A percentile compares a stretch with the other conserved stretches of the same genome.
Evolutionary conservation across 768 basidiomycete genomes (phyloP).

Genomic region (Panellus pusillus): DNA sequence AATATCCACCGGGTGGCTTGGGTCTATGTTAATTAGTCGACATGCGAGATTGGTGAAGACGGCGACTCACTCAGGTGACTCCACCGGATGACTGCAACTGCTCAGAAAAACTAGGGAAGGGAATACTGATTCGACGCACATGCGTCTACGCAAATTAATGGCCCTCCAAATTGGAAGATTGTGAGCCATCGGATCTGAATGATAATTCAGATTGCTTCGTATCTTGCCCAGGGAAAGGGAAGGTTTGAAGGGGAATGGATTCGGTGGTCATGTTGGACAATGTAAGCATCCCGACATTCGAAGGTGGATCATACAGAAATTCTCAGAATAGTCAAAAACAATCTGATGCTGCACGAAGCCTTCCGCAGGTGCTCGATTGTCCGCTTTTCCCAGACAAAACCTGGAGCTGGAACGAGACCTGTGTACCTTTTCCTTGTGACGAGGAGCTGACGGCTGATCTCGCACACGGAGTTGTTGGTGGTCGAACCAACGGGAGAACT

Average conservation of each 20-base stretch:
- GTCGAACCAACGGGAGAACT: too few species aligned
- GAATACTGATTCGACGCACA: conserved; percentile 47
- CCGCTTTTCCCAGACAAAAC: too few species aligned
- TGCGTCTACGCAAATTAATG: conserved; percentile 65
- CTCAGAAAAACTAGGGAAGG: conserved; percentile 5
- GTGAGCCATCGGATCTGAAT: conserved; percentile 58
- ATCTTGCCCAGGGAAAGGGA: too few species aligned
- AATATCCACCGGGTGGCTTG: conserved; percentile 34
- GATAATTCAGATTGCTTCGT: neutral
- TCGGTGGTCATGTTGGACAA: too few species aligned
- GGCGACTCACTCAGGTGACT: conserved; percentile 58
- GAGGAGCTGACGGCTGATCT: too few species aligned
- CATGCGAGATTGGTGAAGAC: neutral
- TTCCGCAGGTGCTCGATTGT: too few species aligned
- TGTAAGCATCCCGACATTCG: too few species aligned
- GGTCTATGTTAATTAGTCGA: conserved; percentile 32
- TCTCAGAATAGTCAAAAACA: too few species aligned
- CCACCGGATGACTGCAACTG: conserved; percentile 70
- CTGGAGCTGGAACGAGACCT: neutral
- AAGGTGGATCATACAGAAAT: too few species aligned
- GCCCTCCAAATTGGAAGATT: conserved; percentile 56
- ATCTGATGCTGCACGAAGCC: too few species aligned
- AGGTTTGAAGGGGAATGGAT: neutral
- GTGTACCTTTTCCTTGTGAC: conserved; percentile 31
- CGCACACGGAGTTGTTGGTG: too few species aligned